These are phyloP conservation scores for Nidularia pulvinata DNA, from an alignment of 768 basidiomycete species.

Conservation along the genomic window DNA sequence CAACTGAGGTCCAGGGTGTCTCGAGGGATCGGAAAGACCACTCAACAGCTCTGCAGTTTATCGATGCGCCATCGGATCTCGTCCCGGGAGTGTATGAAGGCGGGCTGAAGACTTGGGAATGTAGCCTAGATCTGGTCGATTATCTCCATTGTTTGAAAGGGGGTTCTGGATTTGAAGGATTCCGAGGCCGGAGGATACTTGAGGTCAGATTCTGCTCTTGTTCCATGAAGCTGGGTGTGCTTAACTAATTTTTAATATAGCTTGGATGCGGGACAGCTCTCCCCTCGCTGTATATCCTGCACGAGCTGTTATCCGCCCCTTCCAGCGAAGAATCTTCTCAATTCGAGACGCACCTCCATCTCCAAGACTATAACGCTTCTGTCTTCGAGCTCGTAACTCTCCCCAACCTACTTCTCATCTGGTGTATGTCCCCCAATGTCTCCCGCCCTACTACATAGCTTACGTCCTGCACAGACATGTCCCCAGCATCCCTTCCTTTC, in stretches of 20 bases:
- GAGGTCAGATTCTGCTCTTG: constrained; percentile 56
- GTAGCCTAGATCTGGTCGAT: constrained; percentile 82
- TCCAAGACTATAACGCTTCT: constrained; percentile 92
- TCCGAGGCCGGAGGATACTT: constrained; percentile 55
- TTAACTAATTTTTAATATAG: constrained; percentile 33
- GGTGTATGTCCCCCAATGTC: constrained; percentile 58
- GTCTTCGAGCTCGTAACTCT: constrained; percentile 80
- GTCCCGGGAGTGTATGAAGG: constrained; percentile 95
- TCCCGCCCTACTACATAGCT: constrained; percentile 1
- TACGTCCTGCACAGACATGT: constrained; percentile 46
- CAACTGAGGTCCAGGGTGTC: constrained; percentile 11
- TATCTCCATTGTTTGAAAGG: constrained; percentile 45
- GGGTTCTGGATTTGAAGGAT: constrained; percentile 7
- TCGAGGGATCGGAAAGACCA: constrained; percentile 8
- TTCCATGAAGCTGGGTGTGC: background rate
- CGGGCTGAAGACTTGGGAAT: constrained; percentile 98
- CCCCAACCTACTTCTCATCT: constrained; percentile 76
- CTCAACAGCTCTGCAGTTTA: constrained; percentile 50
- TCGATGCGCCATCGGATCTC: constrained; percentile 87
- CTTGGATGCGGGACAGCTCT: constrained; percentile 93
- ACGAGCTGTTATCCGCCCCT: constrained; percentile 47
- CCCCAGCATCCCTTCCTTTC: constrained; percentile 51
- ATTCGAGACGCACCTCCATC: constrained; percentile 55
- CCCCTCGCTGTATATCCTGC: constrained; percentile 76
- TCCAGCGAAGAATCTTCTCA: constrained; percentile 5